Percentiles rank a stretch among this genome's conserved stretches.
phyloP scores from a whole-genome alignment of 2,329 filamentous ascomycete species.

The Davidsoniella australis region DNA sequence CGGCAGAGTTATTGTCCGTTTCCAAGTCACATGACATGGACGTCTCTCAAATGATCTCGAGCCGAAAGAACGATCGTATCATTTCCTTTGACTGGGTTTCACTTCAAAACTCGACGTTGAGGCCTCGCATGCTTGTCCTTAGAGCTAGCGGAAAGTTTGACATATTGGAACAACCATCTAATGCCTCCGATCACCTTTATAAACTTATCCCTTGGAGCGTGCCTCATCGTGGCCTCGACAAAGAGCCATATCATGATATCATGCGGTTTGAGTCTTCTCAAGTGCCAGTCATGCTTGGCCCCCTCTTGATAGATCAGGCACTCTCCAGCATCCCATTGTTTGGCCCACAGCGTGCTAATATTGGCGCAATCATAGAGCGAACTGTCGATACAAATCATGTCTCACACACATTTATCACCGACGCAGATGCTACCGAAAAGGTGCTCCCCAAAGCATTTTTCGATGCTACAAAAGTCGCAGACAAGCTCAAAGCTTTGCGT shows the following conservation, averaged over 20 bases:
- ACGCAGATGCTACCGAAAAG: conserved; percentile 21
- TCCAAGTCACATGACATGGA: conserved; percentile 45
- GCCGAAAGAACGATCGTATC: conserved; percentile 39
- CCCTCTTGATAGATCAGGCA: conserved; percentile 35
- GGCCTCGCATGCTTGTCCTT: conserved; percentile 41
- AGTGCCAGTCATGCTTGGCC: conserved; percentile 33
- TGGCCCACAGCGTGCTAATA: conserved; percentile 30
- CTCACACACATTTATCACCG: conserved; percentile 17
- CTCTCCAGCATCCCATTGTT: conserved; percentile 40
- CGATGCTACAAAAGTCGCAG: conserved; percentile 26
- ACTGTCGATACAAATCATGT: conserved; percentile 18
- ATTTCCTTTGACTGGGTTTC: conserved; percentile 54
- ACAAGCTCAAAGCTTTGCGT: conserved; percentile 32
- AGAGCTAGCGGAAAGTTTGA: conserved; percentile 44
- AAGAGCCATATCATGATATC: conserved; percentile 34
- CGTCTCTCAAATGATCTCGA: conserved; percentile 34
- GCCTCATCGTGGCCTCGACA: conserved; percentile 39
- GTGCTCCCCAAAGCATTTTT: conserved; percentile 26
- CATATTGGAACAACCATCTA: conserved; percentile 43
- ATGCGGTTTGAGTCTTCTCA: conserved; percentile 43
- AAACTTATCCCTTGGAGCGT: conserved; percentile 44
- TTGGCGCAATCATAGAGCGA: conserved; percentile 26
- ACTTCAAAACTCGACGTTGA: conserved; percentile 35
- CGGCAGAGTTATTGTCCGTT: conserved; percentile 37
- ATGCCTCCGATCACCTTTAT: conserved; percentile 39